phyloP scores from a whole-genome alignment of 495 filamentous ascomycete genomes.

The Hypoxylon cercidicola region DNA sequence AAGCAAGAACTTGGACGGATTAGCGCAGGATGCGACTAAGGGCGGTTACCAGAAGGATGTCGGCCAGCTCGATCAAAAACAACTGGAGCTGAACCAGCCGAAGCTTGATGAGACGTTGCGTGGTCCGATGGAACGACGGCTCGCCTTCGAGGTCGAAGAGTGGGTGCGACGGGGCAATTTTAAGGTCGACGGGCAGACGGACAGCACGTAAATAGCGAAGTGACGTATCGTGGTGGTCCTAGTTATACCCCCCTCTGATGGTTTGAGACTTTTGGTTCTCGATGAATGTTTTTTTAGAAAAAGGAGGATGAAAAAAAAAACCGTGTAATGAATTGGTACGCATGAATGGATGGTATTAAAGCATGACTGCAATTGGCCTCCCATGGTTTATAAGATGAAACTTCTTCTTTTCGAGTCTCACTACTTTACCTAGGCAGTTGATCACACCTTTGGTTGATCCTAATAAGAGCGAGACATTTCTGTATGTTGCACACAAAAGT shows the following conservation, averaged over 20 bases:
- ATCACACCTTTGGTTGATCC: no score
- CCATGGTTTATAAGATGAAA: slow-evolving; percentile 31
- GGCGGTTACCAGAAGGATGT: no score
- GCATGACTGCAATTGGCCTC: no score
- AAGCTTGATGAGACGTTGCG: slow-evolving; percentile 51
- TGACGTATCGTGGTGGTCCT: no score
- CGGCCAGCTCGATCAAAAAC: no score
- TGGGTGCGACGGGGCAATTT: slow-evolving; percentile 68
- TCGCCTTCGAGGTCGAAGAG: slow-evolving; percentile 87
- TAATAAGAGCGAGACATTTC: slow-evolving; percentile 20
- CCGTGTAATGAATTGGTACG: slow-evolving; percentile 9
- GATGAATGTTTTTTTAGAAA: no score
- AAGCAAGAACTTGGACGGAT: slow-evolving; percentile 64
- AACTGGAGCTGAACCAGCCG: background rate
- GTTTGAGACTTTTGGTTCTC: no score
- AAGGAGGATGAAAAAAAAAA: background rate
- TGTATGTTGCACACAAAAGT: background rate
- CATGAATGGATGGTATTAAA: no score
- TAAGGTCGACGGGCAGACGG: slow-evolving; percentile 10
- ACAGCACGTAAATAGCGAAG: no score
- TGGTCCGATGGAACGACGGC: slow-evolving; percentile 60
- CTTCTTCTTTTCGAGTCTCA: slow-evolving; percentile 19
- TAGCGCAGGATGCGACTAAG: no score
- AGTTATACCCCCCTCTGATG: no score
- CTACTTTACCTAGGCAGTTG: background rate